These are phyloP conservation scores for Castanea mollissima DNA, from an alignment of 306 rosid species.

Conservation along the genomic window DNA sequence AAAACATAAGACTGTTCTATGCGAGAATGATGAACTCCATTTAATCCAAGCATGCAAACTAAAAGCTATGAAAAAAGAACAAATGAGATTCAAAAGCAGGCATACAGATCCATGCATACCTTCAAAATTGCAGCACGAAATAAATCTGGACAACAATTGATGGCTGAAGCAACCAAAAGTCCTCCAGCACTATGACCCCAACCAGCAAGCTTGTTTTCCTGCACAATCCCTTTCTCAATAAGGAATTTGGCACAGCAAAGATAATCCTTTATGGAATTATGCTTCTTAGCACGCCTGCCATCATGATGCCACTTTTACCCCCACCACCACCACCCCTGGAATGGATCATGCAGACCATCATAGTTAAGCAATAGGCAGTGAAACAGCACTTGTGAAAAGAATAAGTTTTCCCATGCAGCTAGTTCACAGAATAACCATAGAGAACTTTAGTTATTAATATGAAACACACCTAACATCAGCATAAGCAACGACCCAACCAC, in stretches of 20 bases:
- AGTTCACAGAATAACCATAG: constrained; percentile 6
- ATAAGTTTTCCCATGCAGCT: neutral
- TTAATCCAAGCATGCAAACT: constrained; percentile 18
- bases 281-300: constrained; percentile 67
- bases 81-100: constrained; percentile 11
- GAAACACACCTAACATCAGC: constrained; percentile 87
- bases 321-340: constrained; percentile 93
- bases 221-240: constrained; percentile 55
- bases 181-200: constrained; percentile 96
- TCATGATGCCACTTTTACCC: constrained; percentile 86
- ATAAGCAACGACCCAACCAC: constrained; percentile 87
- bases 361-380: constrained; percentile 5
- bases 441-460: constrained; percentile 13
- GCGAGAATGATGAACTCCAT: neutral
- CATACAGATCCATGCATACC: constrained; percentile 34
- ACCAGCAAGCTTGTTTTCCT: constrained; percentile 78
- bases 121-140: constrained; percentile 81
- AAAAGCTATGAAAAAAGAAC: constrained; percentile 18
- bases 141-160: constrained; percentile 72
- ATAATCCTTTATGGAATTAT: constrained; percentile 74
- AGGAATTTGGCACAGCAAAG: constrained; percentile 85
- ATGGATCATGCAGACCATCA: constrained; percentile 28
- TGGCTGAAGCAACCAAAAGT: constrained; percentile 86
- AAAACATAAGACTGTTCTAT: neutral
- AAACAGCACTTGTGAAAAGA: neutral